phyloP scores from a whole-genome alignment of 352 stramenopile species.

The Peronospora farinosa region DNA sequence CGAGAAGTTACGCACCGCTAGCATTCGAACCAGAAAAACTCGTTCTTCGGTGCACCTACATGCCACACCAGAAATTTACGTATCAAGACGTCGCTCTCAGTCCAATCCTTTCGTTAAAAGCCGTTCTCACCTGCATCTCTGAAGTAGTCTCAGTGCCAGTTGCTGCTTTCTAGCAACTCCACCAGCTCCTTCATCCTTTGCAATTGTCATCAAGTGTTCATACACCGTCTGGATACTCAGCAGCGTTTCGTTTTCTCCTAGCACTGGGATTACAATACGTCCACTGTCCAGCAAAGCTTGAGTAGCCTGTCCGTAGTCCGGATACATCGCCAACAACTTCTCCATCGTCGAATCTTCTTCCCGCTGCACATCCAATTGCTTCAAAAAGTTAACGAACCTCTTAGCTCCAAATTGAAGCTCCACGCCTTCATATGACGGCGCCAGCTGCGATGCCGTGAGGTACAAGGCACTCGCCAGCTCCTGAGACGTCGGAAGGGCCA shows the following conservation, averaged over 20 bases:
- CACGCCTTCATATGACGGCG: conserved; percentile 58
- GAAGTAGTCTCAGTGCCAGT: conserved; percentile 46
- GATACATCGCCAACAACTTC: conserved; percentile 32
- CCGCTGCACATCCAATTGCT: conserved; percentile 28
- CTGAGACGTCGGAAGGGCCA: conserved; percentile 27
- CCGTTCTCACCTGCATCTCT: conserved; percentile 35
- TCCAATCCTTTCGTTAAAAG: neutral
- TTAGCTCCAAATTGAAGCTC: conserved; percentile 70
- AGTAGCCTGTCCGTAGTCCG: conserved; percentile 52
- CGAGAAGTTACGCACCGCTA: conserved; percentile 44
- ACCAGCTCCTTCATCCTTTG: conserved; percentile 48
- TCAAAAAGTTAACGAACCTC: conserved; percentile 51
- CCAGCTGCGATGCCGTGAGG: conserved; percentile 65
- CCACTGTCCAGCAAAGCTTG: conserved; percentile 39
- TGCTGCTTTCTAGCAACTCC: conserved; percentile 58
- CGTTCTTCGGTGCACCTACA: conserved; percentile 50
- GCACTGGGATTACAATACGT: conserved; percentile 16
- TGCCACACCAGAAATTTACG: neutral
- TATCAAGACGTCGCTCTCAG: neutral
- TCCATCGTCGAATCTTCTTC: conserved; percentile 17
- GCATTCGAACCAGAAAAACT: conserved; percentile 57
- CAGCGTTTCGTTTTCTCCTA: conserved; percentile 7
- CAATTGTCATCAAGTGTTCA: conserved; percentile 47
- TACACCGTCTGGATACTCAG: conserved; percentile 50
- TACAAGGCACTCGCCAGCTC: conserved; percentile 54